Evolutionary conservation across 371 early-diverging fungal species (phyloP), one percentile per base, ranked within the genome.

Genomic region (Circinella minor): DNA sequence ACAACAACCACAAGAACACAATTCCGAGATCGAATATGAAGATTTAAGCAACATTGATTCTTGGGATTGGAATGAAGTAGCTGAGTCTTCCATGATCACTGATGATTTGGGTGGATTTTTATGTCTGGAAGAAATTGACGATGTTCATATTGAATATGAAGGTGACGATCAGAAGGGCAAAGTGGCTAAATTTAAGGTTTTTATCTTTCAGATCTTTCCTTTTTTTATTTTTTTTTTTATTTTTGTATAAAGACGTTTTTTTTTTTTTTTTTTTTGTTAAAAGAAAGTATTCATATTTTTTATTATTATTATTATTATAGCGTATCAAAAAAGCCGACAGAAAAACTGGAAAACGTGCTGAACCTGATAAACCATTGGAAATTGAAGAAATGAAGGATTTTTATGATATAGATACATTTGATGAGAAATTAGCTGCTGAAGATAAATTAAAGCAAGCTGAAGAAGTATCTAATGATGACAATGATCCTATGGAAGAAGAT

Each of bases 51-150:
- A 69, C 15, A 76, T 88, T 13, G 86, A 88, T 65, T 74, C 74
- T 9, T 90, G 89, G 89, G 89, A 84, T 38, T 93, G 93, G 93
- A 78, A 75, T 9, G 81, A 86, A 37, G 82, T 91, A 9, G 55
- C 71, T 51, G 71, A 82, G n/a, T 77, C 85, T 4, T 72, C 81
- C 17, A 72, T 85, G 36, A 59, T 87, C 46, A 74, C 82, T 4
- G 93, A 92, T 67, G 90, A 93, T 54, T 71, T 84, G 39, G 92
- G 92, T 37, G 97, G 96, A 9, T 92, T 95, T 70, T 64, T 94
- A 34, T 89, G 93, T 61, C 84, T 97, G 49, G 96, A 97, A 75
- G 97, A 96, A 70, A 81, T 95, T 34, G 92, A 92, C 36, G 94
- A 89, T 63, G 92, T 95, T 6, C 92, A 94, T 71, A 88, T 95